phyloP scores from a whole-genome alignment of 163 green algal genomes.

The Scenedesmus sp. region DNA sequence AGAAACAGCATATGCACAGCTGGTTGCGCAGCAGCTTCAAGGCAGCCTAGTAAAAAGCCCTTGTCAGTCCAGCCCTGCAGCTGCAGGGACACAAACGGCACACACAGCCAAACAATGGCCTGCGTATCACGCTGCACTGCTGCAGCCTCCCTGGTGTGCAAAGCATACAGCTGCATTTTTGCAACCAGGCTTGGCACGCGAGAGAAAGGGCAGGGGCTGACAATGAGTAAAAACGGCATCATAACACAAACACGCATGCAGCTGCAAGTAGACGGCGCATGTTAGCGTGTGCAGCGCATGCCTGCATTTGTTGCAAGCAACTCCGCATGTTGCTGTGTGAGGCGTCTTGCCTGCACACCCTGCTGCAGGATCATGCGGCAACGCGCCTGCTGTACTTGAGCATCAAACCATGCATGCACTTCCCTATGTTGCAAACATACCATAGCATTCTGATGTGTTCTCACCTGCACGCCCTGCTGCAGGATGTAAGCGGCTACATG shows the following conservation, averaged over 20 bases:
- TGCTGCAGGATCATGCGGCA: conserved; percentile 56
- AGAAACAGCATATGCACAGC: too few relatives aligned
- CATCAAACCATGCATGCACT: conserved; percentile 65
- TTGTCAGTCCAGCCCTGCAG: too few relatives aligned
- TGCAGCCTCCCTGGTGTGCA: too few relatives aligned
- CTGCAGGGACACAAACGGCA: too few relatives aligned
- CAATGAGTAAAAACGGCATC: not conserved
- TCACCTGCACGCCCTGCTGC: conserved; percentile 70
- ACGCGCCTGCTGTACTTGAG: conserved; percentile 76
- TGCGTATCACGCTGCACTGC: too few relatives aligned
- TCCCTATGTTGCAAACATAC: too few relatives aligned
- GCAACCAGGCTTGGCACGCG: too few relatives aligned
- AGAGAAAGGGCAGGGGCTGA: too few relatives aligned
- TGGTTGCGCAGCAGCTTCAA: too few relatives aligned
- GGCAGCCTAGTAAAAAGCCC: too few relatives aligned
- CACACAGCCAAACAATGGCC: too few relatives aligned
- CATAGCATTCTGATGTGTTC: not conserved
- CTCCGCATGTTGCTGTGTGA: not conserved
- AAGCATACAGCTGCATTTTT: too few relatives aligned
- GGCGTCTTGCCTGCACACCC: conserved; percentile 69
- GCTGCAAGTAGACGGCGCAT: not conserved
- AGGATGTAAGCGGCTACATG: conserved; percentile 68
- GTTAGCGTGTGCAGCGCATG: not conserved
- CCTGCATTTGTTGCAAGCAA: conserved; percentile 48
- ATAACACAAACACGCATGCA: not conserved